Conservation (phyloP, 257 asterid genomes). For the Nicotiana benthamiana region DNA sequence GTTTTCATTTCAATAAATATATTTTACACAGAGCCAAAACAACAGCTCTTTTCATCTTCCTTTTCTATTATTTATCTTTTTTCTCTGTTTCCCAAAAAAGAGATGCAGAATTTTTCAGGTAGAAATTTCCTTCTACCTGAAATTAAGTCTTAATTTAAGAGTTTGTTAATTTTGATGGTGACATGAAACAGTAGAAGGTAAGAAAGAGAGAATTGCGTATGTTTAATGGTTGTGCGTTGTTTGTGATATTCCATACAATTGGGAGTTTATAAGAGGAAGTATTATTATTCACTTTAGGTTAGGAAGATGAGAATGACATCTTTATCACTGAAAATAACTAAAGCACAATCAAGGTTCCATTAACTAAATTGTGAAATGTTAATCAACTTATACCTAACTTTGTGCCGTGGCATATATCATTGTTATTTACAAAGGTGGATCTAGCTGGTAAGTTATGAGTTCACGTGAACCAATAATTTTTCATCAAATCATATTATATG, state of each 20-base stretch:
- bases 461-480: too few relatives aligned
- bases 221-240: not conserved
- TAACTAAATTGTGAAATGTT: not conserved
- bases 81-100: not conserved
- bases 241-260: constrained; percentile 19
- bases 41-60: not conserved
- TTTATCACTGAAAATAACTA: not conserved
- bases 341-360: not conserved
- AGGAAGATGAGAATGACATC: constrained; percentile 6
- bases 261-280: constrained; percentile 10
- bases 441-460: too few relatives aligned
- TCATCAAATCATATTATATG: too few relatives aligned
- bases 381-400: not conserved
- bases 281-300: constrained; percentile 16
- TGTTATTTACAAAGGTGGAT: too few relatives aligned
- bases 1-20: too few relatives aligned
- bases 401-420: not conserved
- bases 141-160: not conserved
- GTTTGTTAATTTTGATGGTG: not conserved
- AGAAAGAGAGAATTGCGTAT: not conserved
- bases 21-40: too few relatives aligned
- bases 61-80: not conserved
- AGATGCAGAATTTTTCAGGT: constrained; percentile 5
- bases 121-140: not conserved
- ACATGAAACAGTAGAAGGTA: not conserved